Evolutionary conservation across 163 green algal genomes (phyloP).

Genomic region (Chlorella variabilis): DNA sequence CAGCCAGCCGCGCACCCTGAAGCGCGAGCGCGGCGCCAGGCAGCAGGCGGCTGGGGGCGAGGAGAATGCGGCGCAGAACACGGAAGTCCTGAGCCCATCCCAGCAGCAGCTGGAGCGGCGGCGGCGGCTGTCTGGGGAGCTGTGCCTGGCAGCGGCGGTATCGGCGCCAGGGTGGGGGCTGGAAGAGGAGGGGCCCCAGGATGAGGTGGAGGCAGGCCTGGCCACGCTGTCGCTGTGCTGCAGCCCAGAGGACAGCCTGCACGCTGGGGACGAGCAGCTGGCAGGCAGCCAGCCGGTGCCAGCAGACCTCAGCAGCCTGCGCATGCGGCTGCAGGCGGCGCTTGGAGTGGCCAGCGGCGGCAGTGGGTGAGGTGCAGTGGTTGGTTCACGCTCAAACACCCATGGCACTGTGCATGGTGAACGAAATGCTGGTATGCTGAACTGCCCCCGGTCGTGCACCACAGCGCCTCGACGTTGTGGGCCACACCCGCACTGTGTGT

Average conservation of each 20-base stretch:
- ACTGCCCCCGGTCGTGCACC: too few relatives aligned
- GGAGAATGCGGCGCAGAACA: background rate
- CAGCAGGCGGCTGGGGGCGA: background rate
- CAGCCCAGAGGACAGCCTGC: background rate
- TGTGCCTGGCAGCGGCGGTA: background rate
- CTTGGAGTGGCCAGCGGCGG: background rate
- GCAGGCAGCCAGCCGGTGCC: background rate
- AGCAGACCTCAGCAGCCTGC: conserved; percentile 7
- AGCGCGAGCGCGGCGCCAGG: conserved; percentile 7
- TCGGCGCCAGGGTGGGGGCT: background rate
- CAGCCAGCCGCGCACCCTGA: conserved; percentile 13
- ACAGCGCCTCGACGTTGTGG: too few relatives aligned
- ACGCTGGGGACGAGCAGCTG: background rate
- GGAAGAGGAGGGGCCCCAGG: background rate
- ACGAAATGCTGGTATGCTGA: too few relatives aligned
- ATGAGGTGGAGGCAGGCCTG: background rate
- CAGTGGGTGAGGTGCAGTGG: too few relatives aligned
- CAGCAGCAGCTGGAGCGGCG: conserved; percentile 27
- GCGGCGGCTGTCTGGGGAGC: conserved; percentile 7
- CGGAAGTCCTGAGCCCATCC: background rate
- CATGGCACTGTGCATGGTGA: too few relatives aligned
- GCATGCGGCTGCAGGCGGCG: conserved; percentile 13
- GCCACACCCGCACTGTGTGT: too few relatives aligned
- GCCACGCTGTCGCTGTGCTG: background rate
- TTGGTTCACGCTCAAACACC: too few relatives aligned